A percentile compares a stretch with the other conserved stretches of the same genome.
Evolutionary conservation across 2,329 filamentous ascomycete genomes (phyloP).

Genomic region (Pseudohalonectria lignicola): DNA sequence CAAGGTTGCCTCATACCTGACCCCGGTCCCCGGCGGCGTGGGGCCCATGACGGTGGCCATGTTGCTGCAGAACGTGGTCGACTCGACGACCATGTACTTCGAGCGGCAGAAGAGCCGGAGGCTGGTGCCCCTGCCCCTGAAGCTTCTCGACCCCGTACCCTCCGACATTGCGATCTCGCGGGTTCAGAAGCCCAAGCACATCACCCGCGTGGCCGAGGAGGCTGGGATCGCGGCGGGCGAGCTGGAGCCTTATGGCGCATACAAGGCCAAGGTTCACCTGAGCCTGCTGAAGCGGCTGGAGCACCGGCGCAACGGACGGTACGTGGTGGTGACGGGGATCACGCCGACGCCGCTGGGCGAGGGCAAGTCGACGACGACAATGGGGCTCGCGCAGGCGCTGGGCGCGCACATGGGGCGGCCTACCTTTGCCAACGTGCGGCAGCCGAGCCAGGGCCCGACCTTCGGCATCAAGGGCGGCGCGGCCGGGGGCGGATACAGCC

Average conservation of each 20-base stretch:
- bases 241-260: slow-evolving; percentile 85
- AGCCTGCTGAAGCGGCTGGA: slow-evolving; percentile 70
- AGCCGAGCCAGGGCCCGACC: slow-evolving; percentile 93
- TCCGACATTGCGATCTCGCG: slow-evolving; percentile 91
- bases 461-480: slow-evolving; percentile 99
- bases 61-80: slow-evolving; percentile 91
- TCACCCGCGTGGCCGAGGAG: slow-evolving; percentile 74
- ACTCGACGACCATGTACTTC: slow-evolving; percentile 71
- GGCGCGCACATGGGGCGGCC: slow-evolving; percentile 80
- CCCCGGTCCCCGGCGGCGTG: slow-evolving; percentile 91
- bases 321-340: slow-evolving; percentile 89
- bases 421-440: slow-evolving; percentile 91
- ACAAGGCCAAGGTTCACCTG: slow-evolving; percentile 93
- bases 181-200: slow-evolving; percentile 81
- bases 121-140: slow-evolving; percentile 74
- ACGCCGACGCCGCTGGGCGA: slow-evolving; percentile 94
- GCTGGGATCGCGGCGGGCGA: slow-evolving; percentile 82
- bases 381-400: slow-evolving; percentile 87
- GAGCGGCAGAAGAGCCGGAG: slow-evolving; percentile 71
- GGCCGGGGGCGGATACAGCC: slow-evolving; percentile 93
- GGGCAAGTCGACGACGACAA: slow-evolving; percentile 96
- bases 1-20: slow-evolving; percentile 84
- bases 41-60: slow-evolving; percentile 99
- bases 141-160: slow-evolving; percentile 71
- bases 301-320: slow-evolving; percentile 80